Percentiles rank a stretch among this genome's conserved stretches.
Conservation (phyloP, 208 protist species). For the Leishmania amazonensis region DNA sequence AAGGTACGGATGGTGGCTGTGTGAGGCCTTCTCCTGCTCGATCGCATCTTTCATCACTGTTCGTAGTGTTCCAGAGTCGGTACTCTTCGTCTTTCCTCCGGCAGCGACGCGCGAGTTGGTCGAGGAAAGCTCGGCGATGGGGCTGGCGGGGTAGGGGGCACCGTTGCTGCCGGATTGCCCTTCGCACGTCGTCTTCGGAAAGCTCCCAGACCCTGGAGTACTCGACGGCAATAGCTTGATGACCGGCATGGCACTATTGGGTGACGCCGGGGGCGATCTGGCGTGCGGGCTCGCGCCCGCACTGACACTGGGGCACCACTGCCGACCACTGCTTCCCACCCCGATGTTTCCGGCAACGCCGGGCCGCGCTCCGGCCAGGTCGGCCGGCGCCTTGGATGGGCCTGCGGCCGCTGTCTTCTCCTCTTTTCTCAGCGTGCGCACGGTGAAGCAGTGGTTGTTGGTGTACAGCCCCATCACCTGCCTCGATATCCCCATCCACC, state of each 20-base stretch:
- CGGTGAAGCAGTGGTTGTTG: slow-evolving; percentile 50
- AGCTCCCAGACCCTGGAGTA: not conserved
- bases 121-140: not conserved
- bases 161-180: not conserved
- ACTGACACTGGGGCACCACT: not conserved
- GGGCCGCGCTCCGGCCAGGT: slow-evolving; percentile 5
- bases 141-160: not conserved
- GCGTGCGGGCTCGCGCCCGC: not conserved
- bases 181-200: not conserved
- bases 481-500: slow-evolving; percentile 56
- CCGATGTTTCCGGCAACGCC: slow-evolving; percentile 5
- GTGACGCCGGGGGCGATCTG: not conserved
- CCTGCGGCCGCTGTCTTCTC: slow-evolving; percentile 18
- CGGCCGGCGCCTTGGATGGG: not conserved
- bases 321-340: slow-evolving; percentile 4
- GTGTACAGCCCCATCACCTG: slow-evolving; percentile 52
- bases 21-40: slow-evolving; percentile 29
- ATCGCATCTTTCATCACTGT: slow-evolving; percentile 38
- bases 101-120: not conserved
- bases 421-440: slow-evolving; percentile 32
- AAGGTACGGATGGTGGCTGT: slow-evolving; percentile 54
- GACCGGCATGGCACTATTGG: not conserved
- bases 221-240: not conserved
- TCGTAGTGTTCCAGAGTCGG: slow-evolving; percentile 17
- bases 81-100: not conserved